Base-by-base conservation (phyloP, 2,329 filamentous ascomycete species). In the Myotisia sp. region DNA sequence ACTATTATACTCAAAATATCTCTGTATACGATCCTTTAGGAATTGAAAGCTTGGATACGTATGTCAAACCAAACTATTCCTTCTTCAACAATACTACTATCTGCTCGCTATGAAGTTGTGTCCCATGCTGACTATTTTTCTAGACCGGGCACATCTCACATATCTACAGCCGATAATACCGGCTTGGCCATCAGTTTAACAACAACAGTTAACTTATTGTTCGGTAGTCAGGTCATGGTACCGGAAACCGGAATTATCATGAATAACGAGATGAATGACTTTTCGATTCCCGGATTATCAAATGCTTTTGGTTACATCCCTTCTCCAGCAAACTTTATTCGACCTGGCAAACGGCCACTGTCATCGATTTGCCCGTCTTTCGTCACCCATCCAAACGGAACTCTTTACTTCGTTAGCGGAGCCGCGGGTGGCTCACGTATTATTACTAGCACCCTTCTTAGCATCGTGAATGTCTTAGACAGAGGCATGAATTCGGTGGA, bases 291-390 rank as follows among this genome's bases (percentile, higher is more conserved):
- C 0, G 73, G 73, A 34, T 62, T 68, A 2, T 68, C 66, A 38
- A 93, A 93, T 53, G 74, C 76, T 17, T 95, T 94, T 52, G 85
- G 84, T 34, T 93, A 84, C 59, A 70, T 77, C 28, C 85, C 87
- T 2, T 77, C 74, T 1, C 71, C 74, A 3, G 70, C 76, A 28
- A 94, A 95, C 65, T 94, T 75, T 53, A 75, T 94, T 53, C 70
- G 74, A 4, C 74, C 83, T 0, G 68, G 73, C 30, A 94, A 94
- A 57, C 73, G 87, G 0, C 84, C 86, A 0, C 63, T 94, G 3
- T 86, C 79, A 2, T 86, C 79, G 42, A 85, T 90, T 45, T 75
- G 79, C 0, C 84, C 86, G 3, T 65, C 83, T 37, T 86, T 92
- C 33, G 71, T 77, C 42, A 81, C 86, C 47, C 61, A 69, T 18